These are phyloP conservation scores for Parascedosporium putredinis DNA, from an alignment of 2,329 filamentous ascomycete species.

Conservation along the genomic window DNA sequence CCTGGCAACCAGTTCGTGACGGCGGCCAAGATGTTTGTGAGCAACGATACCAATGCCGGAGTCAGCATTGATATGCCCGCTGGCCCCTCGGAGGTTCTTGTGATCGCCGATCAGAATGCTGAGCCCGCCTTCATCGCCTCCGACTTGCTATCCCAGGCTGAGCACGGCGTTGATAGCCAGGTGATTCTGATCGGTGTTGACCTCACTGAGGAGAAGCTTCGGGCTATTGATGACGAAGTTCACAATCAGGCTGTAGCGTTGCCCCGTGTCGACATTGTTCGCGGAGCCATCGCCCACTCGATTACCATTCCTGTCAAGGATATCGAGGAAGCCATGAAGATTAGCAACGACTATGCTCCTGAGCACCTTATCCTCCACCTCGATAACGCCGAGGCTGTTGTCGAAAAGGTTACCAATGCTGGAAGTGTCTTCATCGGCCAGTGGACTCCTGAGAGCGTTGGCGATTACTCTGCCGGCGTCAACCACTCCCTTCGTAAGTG, in stretches of 20 bases:
- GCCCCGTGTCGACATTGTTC: constrained; percentile 85
- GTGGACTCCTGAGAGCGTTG: constrained; percentile 96
- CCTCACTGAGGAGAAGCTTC: constrained; percentile 59
- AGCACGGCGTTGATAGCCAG: constrained; percentile 94
- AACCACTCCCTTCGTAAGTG: constrained; percentile 93
- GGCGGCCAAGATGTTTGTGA: constrained; percentile 95
- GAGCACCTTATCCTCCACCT: constrained; percentile 94
- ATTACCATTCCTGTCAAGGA: constrained; percentile 70
- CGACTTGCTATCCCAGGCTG: constrained; percentile 87
- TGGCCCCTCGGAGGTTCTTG: constrained; percentile 92
- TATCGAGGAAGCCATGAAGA: constrained; percentile 61
- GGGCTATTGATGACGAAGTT: constrained; percentile 83
- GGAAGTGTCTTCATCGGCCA: constrained; percentile 91
- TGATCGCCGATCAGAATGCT: constrained; percentile 77
- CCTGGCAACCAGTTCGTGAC: constrained; percentile 98
- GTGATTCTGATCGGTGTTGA: constrained; percentile 84
- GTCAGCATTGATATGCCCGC: constrained; percentile 98
- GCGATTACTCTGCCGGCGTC: constrained; percentile 94
- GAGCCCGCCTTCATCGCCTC: constrained; percentile 94
- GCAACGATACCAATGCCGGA: constrained; percentile 90
- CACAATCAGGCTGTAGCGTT: constrained; percentile 78
- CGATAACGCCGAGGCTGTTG: constrained; percentile 60
- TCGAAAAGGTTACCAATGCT: constrained; percentile 79
- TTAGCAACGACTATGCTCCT: constrained; percentile 91
- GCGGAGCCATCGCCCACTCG: constrained; percentile 82